phyloP scores from a whole-genome alignment of 75 land plant genomes.

The Pinus taeda region DNA sequence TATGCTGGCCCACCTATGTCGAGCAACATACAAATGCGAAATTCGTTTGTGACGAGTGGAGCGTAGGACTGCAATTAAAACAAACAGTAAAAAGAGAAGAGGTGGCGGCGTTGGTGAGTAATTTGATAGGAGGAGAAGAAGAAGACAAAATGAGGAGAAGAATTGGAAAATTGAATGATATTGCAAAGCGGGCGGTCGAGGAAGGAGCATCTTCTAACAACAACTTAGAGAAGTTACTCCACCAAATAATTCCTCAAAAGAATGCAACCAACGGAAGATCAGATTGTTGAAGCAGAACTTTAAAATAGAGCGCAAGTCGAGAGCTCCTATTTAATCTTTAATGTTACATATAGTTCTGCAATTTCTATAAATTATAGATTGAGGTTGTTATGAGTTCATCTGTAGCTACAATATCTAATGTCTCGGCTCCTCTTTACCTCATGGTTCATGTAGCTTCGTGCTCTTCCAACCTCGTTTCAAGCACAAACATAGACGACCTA shows the following conservation, averaged over 20 bases:
- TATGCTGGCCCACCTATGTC: conserved; percentile 57
- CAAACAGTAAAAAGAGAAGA: conserved; percentile 21
- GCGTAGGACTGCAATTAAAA: conserved; percentile 22
- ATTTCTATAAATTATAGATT: no score
- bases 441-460: no score
- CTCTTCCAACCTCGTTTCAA: no score
- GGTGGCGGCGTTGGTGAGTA: conserved; percentile 4
- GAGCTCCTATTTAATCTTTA: no score
- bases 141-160: conserved; percentile 36
- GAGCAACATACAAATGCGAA: conserved; percentile 33
- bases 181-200: conserved; percentile 34
- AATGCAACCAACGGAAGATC: no score
- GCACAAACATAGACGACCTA: no score
- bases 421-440: no score
- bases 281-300: no score
- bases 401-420: no score
- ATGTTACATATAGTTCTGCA: no score
- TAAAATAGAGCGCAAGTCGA: no score
- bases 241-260: background rate
- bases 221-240: conserved; percentile 8
- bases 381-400: no score
- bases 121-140: conserved; percentile 33
- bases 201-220: conserved; percentile 46
- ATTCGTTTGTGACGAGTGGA: conserved; percentile 31
- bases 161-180: conserved; percentile 20